A percentile compares a stretch with the other conserved stretches of the same genome.
Evolutionary conservation across 1,284 basidiomycete species (phyloP).

Genomic region (Paramarasmius palmivorus): DNA sequence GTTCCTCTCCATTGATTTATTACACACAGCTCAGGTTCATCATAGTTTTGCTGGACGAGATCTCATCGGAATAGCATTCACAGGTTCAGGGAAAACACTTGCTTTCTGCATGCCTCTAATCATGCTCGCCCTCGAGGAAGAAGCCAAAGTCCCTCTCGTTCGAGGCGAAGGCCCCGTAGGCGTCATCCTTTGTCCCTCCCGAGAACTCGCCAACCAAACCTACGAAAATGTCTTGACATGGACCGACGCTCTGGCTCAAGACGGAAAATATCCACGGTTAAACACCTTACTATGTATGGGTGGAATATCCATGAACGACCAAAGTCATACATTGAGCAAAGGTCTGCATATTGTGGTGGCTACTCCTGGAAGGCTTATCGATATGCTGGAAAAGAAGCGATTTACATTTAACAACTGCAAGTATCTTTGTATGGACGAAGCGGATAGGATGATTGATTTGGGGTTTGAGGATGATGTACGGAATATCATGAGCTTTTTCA

Average conservation of each 20-base stretch:
- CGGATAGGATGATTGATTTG: constrained; percentile 98
- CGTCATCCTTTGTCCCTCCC: constrained; percentile 92
- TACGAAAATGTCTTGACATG: constrained; percentile 92
- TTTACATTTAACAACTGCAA: constrained; percentile 93
- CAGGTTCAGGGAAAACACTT: constrained; percentile 91
- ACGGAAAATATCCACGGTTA: constrained; percentile 81
- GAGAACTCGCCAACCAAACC: constrained; percentile 93
- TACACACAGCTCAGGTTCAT: constrained; percentile 17
- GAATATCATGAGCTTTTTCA: constrained; percentile 99
- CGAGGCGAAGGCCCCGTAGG: constrained; percentile 96
- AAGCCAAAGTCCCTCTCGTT: constrained; percentile 85
- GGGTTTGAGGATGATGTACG: constrained; percentile 99
- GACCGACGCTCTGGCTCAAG: constrained; percentile 80
- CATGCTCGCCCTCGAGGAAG: constrained; percentile 94
- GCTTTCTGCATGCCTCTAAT: constrained; percentile 93
- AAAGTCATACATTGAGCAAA: constrained; percentile 85
- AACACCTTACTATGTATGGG: constrained; percentile 94
- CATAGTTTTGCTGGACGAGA: constrained; percentile 85
- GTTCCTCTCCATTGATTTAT: constrained; percentile 1
- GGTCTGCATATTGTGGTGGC: constrained; percentile 97
- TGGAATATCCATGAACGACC: constrained; percentile 97
- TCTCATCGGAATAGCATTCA: constrained; percentile 94
- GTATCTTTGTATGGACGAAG: constrained; percentile 98
- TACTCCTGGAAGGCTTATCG: constrained; percentile 93
- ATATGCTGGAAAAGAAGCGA: constrained; percentile 94